Evolutionary conservation across 192 early-diverging fungal species (phyloP), one percentile per base, ranked within the genome.

Genomic region (Rhizoclosmatium sp.): DNA sequence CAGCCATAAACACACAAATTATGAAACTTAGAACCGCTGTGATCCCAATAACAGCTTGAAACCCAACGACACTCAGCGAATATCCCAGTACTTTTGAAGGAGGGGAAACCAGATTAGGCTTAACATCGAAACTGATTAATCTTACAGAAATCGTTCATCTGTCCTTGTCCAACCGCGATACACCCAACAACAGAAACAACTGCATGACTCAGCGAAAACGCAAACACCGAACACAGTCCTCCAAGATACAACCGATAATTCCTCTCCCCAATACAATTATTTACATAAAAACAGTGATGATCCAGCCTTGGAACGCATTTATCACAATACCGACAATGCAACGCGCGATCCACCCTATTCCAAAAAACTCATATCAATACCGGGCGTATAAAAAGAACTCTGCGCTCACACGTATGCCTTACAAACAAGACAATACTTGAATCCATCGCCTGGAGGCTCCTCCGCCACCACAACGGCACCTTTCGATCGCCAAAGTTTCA

Each of bases 201-300:
- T 9, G 59, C 16, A 40, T 71, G 73, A 54, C 21, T 31, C 42
- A 46, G 47, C 44, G 78, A 73, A 59, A 42, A 71, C 5, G 64
- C 10, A 31, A 40, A 65, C 10, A 67, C 9, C 14, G 64, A 66
- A n/a, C 48, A n/a, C 31, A 59, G 44, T 21, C 49, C 45, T 21
- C 10, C 56, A 59, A 64, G 12, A 40, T 78, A 65, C n/a, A 66
- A 82, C 81, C 73, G 62, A 59, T 88, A 88, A 73, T 88, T 88
- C 21, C 81, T 41, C 39, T 47, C 31, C 21, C 85, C 87, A 58
- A 88, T 82, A 81, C 87, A 88, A 61, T 82, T 84, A 64, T 88
- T 88, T 58, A 87, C 80, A 68, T 80, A 88, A 49, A 82, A 85
- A 67, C 87, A 88, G 62, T 88, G 87, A 75, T 88, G 87, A 64